Base-by-base conservation (phyloP, 2,329 filamentous ascomycete species). In the Fusarium sp. region DNA sequence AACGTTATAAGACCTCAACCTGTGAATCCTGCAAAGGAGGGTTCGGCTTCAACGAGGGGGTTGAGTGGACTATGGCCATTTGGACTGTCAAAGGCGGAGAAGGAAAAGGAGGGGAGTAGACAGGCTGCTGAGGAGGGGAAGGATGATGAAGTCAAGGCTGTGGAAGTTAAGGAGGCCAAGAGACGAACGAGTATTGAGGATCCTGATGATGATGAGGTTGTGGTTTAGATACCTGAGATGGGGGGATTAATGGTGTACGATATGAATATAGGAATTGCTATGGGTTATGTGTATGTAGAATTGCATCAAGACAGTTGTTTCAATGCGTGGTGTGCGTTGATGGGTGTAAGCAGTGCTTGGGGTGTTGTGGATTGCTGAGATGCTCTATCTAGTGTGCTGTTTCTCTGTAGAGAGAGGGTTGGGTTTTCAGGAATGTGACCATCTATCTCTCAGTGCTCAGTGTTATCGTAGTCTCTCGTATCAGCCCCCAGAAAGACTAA, bases 21-120 rank as follows among this genome's bases (percentile, higher is more conserved):
- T 0, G 83, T 90, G 12, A 87, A 90, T 60, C 88, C 87, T 3
- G 82, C 84, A 15, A 83, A 81, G 55, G 83, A 82, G 48, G 82
- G 78, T 22, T 68, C 61, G 8, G 79, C 80, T n/a, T 75, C 51
- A 28, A 55, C 34, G 8, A 55, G 82, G 22, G 80, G 81, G 0
- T 86, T 90, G 44, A 86, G 87, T 54, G 87, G 88, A 28, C 82
- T 90, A 10, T 90, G 89, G 89, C 89, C 89, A 1, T 90, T 90
- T 75, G 85, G 86, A n/a, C 80, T 24, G 77, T 82, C 48, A 80
- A 85, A 55, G 79, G 84, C 67, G 79, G 83, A 73, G 71, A 79
- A 79, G 55, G 77, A 79, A 45, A 80, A 78, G 68, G 76, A 79
- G 38, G 76, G 66, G 22, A 71, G 50, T 32, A 70, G 60, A 54